Percentiles rank a stretch among this genome's conserved stretches.
Conservation (phyloP, 2,329 filamentous ascomycete genomes). For the Dactylonectria estremocensis region DNA sequence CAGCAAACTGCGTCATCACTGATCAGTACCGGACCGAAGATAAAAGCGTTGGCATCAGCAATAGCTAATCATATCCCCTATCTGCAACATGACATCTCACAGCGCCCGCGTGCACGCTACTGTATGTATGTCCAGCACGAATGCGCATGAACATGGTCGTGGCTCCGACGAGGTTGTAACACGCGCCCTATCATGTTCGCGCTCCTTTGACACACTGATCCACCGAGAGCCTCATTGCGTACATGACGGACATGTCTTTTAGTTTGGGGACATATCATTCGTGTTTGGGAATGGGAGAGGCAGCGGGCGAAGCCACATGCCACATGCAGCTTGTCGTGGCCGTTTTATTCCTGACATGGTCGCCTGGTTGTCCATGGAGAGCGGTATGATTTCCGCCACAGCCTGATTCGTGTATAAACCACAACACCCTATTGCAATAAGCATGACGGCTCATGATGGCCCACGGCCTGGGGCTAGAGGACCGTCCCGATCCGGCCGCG, state of each 20-base stretch:
- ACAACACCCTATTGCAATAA: neutral
- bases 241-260: neutral
- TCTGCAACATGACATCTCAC: neutral
- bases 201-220: neutral
- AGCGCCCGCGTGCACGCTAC: neutral
- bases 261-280: neutral
- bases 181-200: neutral
- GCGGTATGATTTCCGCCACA: neutral
- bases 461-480: conserved; percentile 10
- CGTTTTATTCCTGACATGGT: too few relatives aligned
- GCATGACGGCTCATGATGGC: neutral
- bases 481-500: conserved; percentile 20
- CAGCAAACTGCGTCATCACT: neutral
- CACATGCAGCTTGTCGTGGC: neutral
- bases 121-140: neutral
- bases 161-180: neutral
- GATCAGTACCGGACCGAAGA: neutral
- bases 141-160: neutral
- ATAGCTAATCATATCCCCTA: neutral
- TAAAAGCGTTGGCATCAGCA: neutral
- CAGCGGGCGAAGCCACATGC: neutral
- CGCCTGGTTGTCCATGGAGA: too few relatives aligned
- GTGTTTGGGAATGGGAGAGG: neutral
- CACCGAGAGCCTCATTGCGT: conserved; percentile 5
- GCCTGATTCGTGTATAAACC: conserved; percentile 8